These are phyloP conservation scores for Tylopilus vinaceipallidus DNA, from an alignment of 768 basidiomycete genomes.

Conservation along the genomic window DNA sequence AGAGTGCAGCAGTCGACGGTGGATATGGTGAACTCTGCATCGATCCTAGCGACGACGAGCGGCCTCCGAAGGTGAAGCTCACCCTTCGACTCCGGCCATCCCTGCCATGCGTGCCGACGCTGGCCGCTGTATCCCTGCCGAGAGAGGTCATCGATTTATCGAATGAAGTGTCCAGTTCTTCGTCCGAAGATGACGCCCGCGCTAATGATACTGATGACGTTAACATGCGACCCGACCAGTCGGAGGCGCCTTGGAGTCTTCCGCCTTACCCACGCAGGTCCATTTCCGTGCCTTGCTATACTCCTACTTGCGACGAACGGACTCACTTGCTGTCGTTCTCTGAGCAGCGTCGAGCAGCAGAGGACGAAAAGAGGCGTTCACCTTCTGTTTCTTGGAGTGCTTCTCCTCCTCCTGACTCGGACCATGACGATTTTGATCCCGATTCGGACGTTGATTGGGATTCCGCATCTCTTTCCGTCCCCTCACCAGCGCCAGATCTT, in stretches of 20 bases:
- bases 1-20: conserved; percentile 27
- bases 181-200: conserved; percentile 38
- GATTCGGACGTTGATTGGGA: conserved; percentile 64
- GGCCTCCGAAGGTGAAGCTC: conserved; percentile 65
- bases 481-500: conserved; percentile 20
- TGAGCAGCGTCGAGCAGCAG: conserved; percentile 19
- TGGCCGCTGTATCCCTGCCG: conserved; percentile 10
- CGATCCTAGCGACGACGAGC: conserved; percentile 34
- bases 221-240: conserved; percentile 19
- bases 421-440: conserved; percentile 42
- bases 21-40: conserved; percentile 23
- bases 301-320: conserved; percentile 41
- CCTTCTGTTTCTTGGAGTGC: conserved; percentile 58
- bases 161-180: conserved; percentile 32
- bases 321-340: conserved; percentile 30
- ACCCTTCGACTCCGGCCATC: conserved; percentile 57
- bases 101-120: conserved; percentile 23
- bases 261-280: conserved; percentile 58
- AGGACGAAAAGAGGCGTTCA: conserved; percentile 45
- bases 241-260: conserved; percentile 46
- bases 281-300: conserved; percentile 56
- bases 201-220: conserved; percentile 20
- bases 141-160: conserved; percentile 42
- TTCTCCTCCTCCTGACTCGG: conserved; percentile 72
- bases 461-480: conserved; percentile 39